Evolutionary conservation across 257 asterid species (phyloP), one percentile per base, ranked within the genome.

Genomic region (Solanum phureja): DNA sequence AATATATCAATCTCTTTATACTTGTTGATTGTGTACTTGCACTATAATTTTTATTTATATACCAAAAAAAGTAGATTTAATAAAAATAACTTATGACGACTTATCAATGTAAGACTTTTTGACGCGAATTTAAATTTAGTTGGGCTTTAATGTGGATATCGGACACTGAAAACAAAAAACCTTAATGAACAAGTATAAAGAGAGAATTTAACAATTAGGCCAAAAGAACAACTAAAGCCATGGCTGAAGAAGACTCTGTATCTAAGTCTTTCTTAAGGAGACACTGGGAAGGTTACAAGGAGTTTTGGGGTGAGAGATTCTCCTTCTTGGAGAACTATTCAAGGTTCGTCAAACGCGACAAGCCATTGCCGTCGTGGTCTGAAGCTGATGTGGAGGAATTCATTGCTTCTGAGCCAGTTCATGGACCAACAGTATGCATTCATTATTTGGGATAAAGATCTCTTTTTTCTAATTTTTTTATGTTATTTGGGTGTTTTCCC

Each of bases 341-440:
- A 18, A 93, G 91, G 89, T 92, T 95, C 69, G 87, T 94, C 35
- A 69, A 95, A 69, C 94, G 97, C 6, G 98, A 91, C 18, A 90
- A 91, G 87, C 98, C 98, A 37, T 89, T 97, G 73, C 96, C 98
- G 60, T 92, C 93, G 7, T 95, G 99, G 99, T 92, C 95, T 40
- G 88, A 91, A 56, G 90, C 98, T 19, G 97, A 90, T 52, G 98
- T 97, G 72, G 95, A 93, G 34, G 94, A 94, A 72, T 97, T 95
- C 94, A 90, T 95, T 62, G 91, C 93, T 84, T 91, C 95, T 19
- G 98, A 97, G 88, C 95, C 98, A 83, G 38, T 94, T 83, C 89
- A 95, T 84, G 99, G 99, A 27, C 98, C 98, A 83, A 90, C 93
- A 64, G 99, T 97, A 94, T 77, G 83, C 72, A 64, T 77, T 35